phyloP scores from a whole-genome alignment of 768 basidiomycete species.

The Tephrocybe sp. region DNA sequence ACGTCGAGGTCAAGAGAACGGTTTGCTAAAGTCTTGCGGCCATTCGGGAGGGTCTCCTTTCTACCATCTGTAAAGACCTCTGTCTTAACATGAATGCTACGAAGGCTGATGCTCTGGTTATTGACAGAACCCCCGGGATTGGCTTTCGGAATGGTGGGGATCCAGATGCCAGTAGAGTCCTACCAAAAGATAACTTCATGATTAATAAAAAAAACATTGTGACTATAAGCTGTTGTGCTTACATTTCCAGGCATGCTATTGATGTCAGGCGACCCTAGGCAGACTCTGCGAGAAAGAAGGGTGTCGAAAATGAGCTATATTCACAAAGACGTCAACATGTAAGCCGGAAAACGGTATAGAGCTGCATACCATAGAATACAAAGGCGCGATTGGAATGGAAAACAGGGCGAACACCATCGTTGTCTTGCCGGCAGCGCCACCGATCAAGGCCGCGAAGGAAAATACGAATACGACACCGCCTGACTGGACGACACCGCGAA shows the following conservation, averaged over 20 bases:
- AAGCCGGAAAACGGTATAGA: background rate
- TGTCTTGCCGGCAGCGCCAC: slow-evolving; percentile 23
- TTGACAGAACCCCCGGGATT: background rate
- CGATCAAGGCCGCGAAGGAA: slow-evolving; percentile 32
- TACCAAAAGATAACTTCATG: background rate
- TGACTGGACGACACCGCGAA: slow-evolving; percentile 35
- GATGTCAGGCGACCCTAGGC: slow-evolving; percentile 8
- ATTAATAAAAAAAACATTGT: background rate
- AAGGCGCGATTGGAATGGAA: slow-evolving; percentile 37
- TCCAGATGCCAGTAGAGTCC: slow-evolving; percentile 12
- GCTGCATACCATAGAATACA: slow-evolving; percentile 40
- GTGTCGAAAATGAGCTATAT: slow-evolving; percentile 15
- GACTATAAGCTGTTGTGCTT: background rate
- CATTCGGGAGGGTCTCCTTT: background rate
- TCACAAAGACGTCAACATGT: background rate
- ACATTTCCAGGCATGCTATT: slow-evolving; percentile 3
- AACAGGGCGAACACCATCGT: slow-evolving; percentile 38
- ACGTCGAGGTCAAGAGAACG: background rate
- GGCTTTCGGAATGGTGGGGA: slow-evolving; percentile 4
- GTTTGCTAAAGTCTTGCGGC: background rate
- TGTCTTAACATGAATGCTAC: slow-evolving; percentile 18
- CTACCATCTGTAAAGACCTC: slow-evolving; percentile 13
- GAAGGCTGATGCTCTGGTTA: slow-evolving; percentile 19
- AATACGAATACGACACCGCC: slow-evolving; percentile 36
- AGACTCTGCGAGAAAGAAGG: slow-evolving; percentile 13